A percentile compares a stretch with the other conserved stretches of the same genome.
Conservation (phyloP, 78 protist genomes). For the Dictyostelium firmibasis region DNA sequence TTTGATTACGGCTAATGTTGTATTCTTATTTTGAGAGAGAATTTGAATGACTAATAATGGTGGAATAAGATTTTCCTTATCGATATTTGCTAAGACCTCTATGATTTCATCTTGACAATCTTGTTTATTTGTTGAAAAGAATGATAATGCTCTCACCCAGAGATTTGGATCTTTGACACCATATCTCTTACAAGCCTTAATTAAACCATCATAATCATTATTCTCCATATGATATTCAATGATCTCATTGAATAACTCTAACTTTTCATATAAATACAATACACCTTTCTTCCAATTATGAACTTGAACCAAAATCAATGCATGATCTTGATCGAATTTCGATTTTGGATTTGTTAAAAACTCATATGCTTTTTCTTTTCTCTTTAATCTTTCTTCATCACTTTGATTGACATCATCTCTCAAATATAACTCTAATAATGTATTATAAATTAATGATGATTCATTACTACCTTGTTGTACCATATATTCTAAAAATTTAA, state of each 20-base stretch:
- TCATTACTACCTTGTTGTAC: slow-evolving; percentile 21
- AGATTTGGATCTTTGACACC: slow-evolving; percentile 88
- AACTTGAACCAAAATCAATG: slow-evolving; percentile 89
- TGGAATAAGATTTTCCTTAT: slow-evolving; percentile 89
- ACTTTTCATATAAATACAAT: slow-evolving; percentile 86
- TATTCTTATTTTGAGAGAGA: slow-evolving; percentile 70
- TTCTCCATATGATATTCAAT: slow-evolving; percentile 92
- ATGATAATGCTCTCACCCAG: slow-evolving; percentile 93
- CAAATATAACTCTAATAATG: slow-evolving; percentile 93
- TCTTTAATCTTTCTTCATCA: neutral
- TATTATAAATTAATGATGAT: slow-evolving; percentile 78
- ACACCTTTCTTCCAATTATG: slow-evolving; percentile 85
- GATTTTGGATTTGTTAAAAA: slow-evolving; percentile 62
- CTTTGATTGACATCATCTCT: slow-evolving; percentile 47
- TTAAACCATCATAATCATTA: slow-evolving; percentile 65
- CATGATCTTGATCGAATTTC: slow-evolving; percentile 87
- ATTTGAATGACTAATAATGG: slow-evolving; percentile 94
- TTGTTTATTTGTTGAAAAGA: slow-evolving; percentile 82
- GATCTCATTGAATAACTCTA: slow-evolving; percentile 84
- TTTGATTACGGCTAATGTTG: slow-evolving; percentile 77
- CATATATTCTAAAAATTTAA: slow-evolving; percentile 87
- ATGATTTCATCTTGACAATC: slow-evolving; percentile 78
- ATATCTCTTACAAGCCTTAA: slow-evolving; percentile 83
- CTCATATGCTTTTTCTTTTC: slow-evolving; percentile 72
- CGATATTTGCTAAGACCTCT: slow-evolving; percentile 76